These are phyloP conservation scores for Phaeosphaeriaceae sp. DNA, from an alignment of 2,329 filamentous ascomycete genomes.

Conservation along the genomic window DNA sequence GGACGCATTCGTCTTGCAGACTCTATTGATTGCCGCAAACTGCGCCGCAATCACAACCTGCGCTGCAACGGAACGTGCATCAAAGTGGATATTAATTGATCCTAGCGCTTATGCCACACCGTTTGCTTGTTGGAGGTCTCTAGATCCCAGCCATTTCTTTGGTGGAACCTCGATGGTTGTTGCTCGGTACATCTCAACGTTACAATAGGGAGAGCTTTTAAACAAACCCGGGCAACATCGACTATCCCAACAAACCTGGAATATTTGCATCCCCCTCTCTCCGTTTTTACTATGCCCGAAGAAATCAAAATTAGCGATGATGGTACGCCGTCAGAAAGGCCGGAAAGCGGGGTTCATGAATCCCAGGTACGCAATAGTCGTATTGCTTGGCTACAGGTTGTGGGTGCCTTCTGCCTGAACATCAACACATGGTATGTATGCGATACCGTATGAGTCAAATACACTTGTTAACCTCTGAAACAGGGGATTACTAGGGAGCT, in stretches of 20 bases:
- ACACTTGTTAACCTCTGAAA: conserved; percentile 5
- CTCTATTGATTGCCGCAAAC: neutral
- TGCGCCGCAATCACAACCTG: neutral
- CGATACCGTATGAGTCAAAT: no score
- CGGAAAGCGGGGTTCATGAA: neutral
- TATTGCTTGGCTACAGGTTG: conserved; percentile 3
- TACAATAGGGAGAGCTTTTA: neutral
- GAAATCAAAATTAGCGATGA: neutral
- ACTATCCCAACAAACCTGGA: neutral
- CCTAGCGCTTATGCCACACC: neutral
- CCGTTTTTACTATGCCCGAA: neutral
- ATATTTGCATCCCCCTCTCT: neutral
- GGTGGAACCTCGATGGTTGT: no score
- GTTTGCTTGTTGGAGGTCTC: no score
- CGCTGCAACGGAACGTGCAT: neutral
- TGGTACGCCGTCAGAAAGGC: neutral
- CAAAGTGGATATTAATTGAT: neutral
- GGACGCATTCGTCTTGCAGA: no score
- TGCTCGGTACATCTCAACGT: no score
- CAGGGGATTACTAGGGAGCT: conserved; percentile 11
- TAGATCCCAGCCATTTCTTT: no score
- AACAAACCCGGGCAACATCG: neutral
- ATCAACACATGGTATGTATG: conserved; percentile 25
- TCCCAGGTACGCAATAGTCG: neutral
- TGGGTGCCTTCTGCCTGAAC: conserved; percentile 3